Percentiles rank a stretch among this genome's conserved stretches.
Conservation (phyloP, 345 rosid genomes). For the Lepidium africanum region DNA sequence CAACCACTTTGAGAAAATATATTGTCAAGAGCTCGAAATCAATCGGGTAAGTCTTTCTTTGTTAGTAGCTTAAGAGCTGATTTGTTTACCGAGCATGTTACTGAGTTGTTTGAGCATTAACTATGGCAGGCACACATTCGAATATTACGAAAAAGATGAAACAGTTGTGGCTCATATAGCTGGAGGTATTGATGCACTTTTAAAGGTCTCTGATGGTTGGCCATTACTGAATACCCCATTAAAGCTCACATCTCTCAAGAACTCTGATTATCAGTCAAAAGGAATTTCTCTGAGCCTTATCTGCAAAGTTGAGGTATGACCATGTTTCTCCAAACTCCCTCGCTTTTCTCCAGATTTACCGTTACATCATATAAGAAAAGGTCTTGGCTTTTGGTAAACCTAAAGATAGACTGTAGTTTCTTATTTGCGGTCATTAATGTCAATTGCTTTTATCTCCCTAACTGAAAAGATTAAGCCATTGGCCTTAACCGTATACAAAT, state of each 20-base stretch:
- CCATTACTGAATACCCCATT: conserved; percentile 33
- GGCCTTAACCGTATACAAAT: neutral
- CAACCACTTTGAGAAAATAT: conserved; percentile 50
- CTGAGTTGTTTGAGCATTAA: neutral
- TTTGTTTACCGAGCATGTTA: neutral
- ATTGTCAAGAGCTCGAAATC: conserved; percentile 45
- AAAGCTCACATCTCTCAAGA: conserved; percentile 34
- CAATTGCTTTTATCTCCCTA: neutral
- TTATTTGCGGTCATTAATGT: neutral
- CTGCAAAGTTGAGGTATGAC: conserved; percentile 59
- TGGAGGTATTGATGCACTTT: conserved; percentile 52
- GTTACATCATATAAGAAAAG: neutral
- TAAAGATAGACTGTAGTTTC: neutral
- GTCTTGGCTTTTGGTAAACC: neutral
- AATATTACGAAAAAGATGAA: conserved; percentile 65
- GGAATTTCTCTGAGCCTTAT: conserved; percentile 49
- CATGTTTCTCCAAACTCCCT: neutral
- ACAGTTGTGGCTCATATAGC: conserved; percentile 51
- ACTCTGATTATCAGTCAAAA: conserved; percentile 35
- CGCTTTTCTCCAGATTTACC: neutral
- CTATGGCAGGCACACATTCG: conserved; percentile 49
- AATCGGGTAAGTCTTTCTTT: conserved; percentile 42
- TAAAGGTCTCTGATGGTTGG: conserved; percentile 68
- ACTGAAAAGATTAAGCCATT: neutral
- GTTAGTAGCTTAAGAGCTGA: conserved; percentile 3